Evolutionary conservation across 768 basidiomycete species (phyloP).

Genomic region (Tylopilus sp.): DNA sequence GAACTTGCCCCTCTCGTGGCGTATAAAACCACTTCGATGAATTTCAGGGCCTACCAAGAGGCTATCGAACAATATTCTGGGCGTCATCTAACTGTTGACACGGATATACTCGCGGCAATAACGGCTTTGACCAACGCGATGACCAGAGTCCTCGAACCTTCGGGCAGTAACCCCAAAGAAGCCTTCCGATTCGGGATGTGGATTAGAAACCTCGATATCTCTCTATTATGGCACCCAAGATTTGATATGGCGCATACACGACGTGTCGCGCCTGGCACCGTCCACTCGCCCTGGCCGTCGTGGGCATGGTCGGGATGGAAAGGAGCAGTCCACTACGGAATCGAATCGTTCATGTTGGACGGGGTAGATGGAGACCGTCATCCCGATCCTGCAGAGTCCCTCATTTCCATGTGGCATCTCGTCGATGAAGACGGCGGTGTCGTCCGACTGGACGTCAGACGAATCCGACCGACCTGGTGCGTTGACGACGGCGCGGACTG

Average conservation of each 20-base stretch:
- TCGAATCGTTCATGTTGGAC: background rate
- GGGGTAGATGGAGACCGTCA: background rate
- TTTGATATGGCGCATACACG: constrained; percentile 3
- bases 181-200: constrained; percentile 1
- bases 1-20: background rate
- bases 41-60: constrained; percentile 2
- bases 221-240: constrained; percentile 24
- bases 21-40: background rate
- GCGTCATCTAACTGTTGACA: constrained; percentile 11
- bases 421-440: constrained; percentile 10
- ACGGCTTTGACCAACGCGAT: constrained; percentile 5
- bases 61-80: constrained; percentile 12
- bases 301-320: constrained; percentile 28
- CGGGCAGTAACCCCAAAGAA: background rate
- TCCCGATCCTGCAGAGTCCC: constrained; percentile 13
- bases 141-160: background rate
- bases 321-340: constrained; percentile 14
- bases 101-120: constrained; percentile 12
- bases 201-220: constrained; percentile 10
- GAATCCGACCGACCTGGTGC: background rate
- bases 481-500: background rate
- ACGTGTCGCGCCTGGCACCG: background rate
- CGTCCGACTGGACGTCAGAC: constrained; percentile 10
- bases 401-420: constrained; percentile 16
- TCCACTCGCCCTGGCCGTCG: constrained; percentile 14